Evolutionary conservation across 1,284 basidiomycete genomes (phyloP).

Genomic region (Peniophora sp.): DNA sequence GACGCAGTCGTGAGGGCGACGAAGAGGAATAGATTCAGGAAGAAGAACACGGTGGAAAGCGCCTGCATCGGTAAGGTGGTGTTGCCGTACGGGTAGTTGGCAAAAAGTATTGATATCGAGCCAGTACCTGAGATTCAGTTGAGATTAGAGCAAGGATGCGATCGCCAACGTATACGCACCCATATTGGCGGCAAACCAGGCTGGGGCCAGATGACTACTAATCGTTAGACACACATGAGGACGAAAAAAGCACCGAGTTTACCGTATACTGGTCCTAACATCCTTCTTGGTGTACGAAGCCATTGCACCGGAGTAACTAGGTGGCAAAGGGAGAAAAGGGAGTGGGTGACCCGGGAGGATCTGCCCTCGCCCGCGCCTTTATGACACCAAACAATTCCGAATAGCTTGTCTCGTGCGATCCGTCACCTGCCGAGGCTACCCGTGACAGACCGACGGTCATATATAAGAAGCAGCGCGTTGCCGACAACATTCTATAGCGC

Average conservation of each 20-base stretch:
- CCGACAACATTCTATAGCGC: no score
- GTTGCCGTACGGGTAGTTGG: constrained; percentile 27
- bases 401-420: no score
- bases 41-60: constrained; percentile 32
- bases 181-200: constrained; percentile 12
- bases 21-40: constrained; percentile 42
- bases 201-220: constrained; percentile 26
- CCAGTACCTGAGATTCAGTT: constrained; percentile 32
- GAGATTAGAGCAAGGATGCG: constrained; percentile 13
- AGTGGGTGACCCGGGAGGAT: no score
- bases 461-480: no score
- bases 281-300: constrained; percentile 1
- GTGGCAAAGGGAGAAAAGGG: no score
- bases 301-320: neutral
- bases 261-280: constrained; percentile 11
- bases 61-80: constrained; percentile 16
- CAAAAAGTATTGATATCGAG: constrained; percentile 24
- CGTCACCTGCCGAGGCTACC: no score
- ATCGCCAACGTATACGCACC: constrained; percentile 1
- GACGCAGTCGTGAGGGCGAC: constrained; percentile 28
- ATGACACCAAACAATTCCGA: no score
- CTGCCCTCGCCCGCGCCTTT: no score
- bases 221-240: neutral
- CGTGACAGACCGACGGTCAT: no score
- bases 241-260: neutral